Evolutionary conservation across 2,329 filamentous ascomycete genomes (phyloP).

Genomic region (Rhynchosporium agropyri): DNA sequence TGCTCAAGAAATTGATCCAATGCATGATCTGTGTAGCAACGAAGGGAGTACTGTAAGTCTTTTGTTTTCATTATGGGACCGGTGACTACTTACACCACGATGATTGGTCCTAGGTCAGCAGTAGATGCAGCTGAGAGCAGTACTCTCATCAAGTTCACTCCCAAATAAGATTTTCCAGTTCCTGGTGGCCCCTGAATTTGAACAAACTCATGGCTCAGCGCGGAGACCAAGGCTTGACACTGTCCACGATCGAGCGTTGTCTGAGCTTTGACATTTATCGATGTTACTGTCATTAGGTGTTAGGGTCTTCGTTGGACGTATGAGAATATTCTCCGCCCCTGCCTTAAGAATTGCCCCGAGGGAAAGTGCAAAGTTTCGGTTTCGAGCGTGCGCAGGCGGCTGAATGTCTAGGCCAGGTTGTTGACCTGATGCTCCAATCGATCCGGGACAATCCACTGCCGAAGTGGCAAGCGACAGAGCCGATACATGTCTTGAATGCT

Average conservation of each 20-base stretch:
- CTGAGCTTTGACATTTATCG: conserved; percentile 23
- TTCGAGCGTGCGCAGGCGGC: conserved; percentile 32
- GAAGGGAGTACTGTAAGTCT: conserved; percentile 19
- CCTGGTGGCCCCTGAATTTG: conserved; percentile 42
- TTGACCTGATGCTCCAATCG: neutral
- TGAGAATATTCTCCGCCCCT: conserved; percentile 14
- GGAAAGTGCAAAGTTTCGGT: conserved; percentile 22
- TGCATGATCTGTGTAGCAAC: conserved; percentile 62
- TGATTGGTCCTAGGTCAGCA: conserved; percentile 41
- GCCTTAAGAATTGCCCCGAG: conserved; percentile 26
- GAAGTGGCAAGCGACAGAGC: conserved; percentile 29
- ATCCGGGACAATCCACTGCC: conserved; percentile 31
- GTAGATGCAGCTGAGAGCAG: conserved; percentile 41
- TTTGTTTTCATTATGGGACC: conserved; percentile 40
- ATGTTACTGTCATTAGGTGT: conserved; percentile 28
- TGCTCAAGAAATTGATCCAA: conserved; percentile 68
- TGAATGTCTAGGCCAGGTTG: conserved; percentile 24
- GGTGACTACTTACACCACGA: conserved; percentile 47
- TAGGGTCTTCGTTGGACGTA: conserved; percentile 1
- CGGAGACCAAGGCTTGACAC: conserved; percentile 46
- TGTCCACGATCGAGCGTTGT: conserved; percentile 34
- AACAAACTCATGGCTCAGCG: conserved; percentile 51
- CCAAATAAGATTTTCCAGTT: conserved; percentile 39
- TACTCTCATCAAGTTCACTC: conserved; percentile 33
- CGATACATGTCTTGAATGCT: conserved; percentile 39